Conservation (phyloP, 2,329 filamentous ascomycete genomes). For the Ceratocystiopsis sp. region DNA sequence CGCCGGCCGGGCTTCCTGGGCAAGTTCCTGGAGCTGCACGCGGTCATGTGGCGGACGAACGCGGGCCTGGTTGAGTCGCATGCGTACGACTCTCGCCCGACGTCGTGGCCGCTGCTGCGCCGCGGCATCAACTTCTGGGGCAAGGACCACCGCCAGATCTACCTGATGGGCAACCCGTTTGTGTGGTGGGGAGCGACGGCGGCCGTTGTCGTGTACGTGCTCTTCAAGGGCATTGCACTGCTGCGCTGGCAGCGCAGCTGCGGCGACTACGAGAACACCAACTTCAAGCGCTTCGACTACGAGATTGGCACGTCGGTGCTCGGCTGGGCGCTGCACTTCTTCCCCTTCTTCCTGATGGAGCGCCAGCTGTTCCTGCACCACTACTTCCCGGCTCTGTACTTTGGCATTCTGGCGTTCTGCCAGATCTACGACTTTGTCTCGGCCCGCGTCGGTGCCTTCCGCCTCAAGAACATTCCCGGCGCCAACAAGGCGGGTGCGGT, state of each 20-base stretch:
- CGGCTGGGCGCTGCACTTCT: constrained; percentile 96
- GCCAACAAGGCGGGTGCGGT: constrained; percentile 61
- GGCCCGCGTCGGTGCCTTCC: constrained; percentile 51
- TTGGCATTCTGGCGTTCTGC: constrained; percentile 75
- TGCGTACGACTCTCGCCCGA: constrained; percentile 91
- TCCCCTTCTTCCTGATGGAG: constrained; percentile 96
- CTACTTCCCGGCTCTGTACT: constrained; percentile 94
- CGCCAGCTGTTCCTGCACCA: constrained; percentile 97
- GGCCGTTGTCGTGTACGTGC: constrained; percentile 57
- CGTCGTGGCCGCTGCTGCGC: constrained; percentile 78
- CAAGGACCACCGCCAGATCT: constrained; percentile 83
- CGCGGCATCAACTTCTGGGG: constrained; percentile 99
- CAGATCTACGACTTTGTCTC: constrained; percentile 79
- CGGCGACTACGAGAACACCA: constrained; percentile 64
- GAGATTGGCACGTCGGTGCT: constrained; percentile 82
- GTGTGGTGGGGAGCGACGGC: constrained; percentile 85
- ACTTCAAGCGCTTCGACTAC: constrained; percentile 95
- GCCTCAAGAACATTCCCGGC: constrained; percentile 50
- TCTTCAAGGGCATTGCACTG: constrained; percentile 76
- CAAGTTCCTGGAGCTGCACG: constrained; percentile 94
- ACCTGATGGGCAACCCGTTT: constrained; percentile 85
- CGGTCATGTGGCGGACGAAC: constrained; percentile 98
- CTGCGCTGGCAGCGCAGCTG: constrained; percentile 90
- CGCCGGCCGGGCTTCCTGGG: constrained; percentile 85
- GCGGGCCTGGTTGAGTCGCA: constrained; percentile 92